phyloP scores from a whole-genome alignment of 2,329 filamentous ascomycete genomes.

The Lecanicillium sp. region DNA sequence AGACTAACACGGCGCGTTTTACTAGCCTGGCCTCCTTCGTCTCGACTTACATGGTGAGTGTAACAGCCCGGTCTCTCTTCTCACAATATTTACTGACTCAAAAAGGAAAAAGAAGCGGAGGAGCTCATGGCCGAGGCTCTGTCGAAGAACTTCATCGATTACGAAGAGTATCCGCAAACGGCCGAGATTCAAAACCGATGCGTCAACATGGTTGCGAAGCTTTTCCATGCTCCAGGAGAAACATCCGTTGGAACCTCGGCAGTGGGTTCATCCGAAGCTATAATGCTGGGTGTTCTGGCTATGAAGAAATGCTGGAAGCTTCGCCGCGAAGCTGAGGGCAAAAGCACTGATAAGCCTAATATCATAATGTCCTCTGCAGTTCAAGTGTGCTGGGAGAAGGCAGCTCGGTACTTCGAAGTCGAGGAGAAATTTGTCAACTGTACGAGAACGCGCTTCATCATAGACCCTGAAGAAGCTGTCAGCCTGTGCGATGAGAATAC shows the following conservation, averaged over 20 bases:
- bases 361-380: conserved; percentile 94
- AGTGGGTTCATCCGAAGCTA: conserved; percentile 84
- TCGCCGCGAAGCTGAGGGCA: conserved; percentile 74
- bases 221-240: conserved; percentile 73
- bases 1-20: no score
- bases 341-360: conserved; percentile 75
- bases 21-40: conserved; percentile 81
- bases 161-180: conserved; percentile 76
- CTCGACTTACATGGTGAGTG: conserved; percentile 83
- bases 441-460: conserved; percentile 54
- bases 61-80: conserved; percentile 9
- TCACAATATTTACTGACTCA: conserved; percentile 6
- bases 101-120: conserved; percentile 84
- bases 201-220: conserved; percentile 80
- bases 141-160: conserved; percentile 92
- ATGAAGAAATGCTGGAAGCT: conserved; percentile 97
- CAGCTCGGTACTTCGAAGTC: conserved; percentile 81
- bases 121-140: conserved; percentile 92
- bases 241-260: conserved; percentile 81
- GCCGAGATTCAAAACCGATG: conserved; percentile 89
- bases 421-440: conserved; percentile 78
- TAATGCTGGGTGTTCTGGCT: conserved; percentile 75
- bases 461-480: conserved; percentile 58
- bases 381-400: conserved; percentile 97
- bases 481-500: conserved; percentile 60